Evolutionary conservation across 2,329 filamentous ascomycete genomes (phyloP), one percentile per base, ranked within the genome.

Genomic region (Nemania sp.): DNA sequence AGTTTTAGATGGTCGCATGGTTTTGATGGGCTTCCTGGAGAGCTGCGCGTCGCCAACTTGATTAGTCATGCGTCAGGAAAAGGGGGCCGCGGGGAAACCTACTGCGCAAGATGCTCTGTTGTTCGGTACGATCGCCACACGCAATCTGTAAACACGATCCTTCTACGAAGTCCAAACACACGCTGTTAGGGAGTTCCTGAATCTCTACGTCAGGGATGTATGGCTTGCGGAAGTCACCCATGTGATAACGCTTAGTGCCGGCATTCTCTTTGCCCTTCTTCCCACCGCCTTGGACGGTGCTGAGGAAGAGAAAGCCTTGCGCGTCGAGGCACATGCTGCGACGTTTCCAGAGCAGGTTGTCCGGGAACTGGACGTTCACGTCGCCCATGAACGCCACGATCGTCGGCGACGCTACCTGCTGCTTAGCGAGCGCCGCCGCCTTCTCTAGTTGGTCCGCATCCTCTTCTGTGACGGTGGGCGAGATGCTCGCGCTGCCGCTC

Each of bases 351-450:
- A 99, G 80, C 41, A 99, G 79, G 49, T 91, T 96, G 68, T 97
- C 93, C 0, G 94, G 94, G 69, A 99, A 97, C 70, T 99, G 94
- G 9, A 97, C 90, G 65, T 99, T 97, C 59, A 99, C 87, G 66
- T 97, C 90, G 43, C 92, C 91, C 71, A 96, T 81, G 57, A 88
- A 86, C 3, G 90, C 79, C 22, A 86, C 79, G 47, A 85, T 75
- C 42, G 71, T 72, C 14, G 71, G 62, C 55, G 70, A 62, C n/a
- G 65, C 48, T 43, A 67, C 62, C 53, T 57, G 51, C 24, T 52
- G 54, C 20, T 50, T 57, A 41, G 56, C 62, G 52, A 64, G 56
- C 12, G 66, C 66, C 28, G 63, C 49, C 9, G 65, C 57, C 31
- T 62, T 61, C 6, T 65, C 63, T 57, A 70, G 7, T 48, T 73